Percentiles rank a stretch among this genome's conserved stretches.
These are phyloP conservation scores for Bipolaris cookei DNA, from an alignment of 2,329 filamentous ascomycete genomes.

Conservation along the genomic window DNA sequence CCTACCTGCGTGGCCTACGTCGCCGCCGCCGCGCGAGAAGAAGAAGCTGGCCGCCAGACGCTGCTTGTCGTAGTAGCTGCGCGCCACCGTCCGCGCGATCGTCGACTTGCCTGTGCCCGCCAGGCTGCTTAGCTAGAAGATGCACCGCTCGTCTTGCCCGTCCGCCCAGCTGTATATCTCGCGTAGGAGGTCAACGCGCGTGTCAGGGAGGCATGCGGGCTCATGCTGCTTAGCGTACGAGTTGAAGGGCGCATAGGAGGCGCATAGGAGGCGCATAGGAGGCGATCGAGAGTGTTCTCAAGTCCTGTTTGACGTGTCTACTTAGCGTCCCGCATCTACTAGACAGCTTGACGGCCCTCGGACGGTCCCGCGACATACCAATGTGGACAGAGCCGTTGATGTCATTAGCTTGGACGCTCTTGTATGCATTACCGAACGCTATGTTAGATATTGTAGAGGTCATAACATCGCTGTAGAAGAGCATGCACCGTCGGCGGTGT, in stretches of 20 bases:
- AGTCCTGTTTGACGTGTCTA: slow-evolving; percentile 1
- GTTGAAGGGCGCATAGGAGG: slow-evolving; percentile 28
- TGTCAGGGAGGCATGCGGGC: slow-evolving; percentile 28
- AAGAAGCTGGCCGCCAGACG: too few species aligned
- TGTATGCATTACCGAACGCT: neutral
- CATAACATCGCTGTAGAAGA: neutral
- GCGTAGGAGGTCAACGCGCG: slow-evolving; percentile 30
- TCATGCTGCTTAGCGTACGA: slow-evolving; percentile 28
- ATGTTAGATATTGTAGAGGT: neutral
- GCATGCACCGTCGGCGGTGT: neutral
- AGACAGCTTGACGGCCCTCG: neutral
- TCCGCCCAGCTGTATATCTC: slow-evolving; percentile 34
- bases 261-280: slow-evolving; percentile 7
- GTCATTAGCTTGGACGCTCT: neutral
- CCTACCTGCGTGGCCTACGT: slow-evolving; percentile 14
- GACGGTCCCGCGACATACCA: slow-evolving; percentile 2
- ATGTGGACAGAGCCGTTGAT: neutral
- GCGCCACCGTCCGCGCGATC: slow-evolving; percentile 36
- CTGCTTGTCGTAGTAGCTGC: slow-evolving; percentile 10
- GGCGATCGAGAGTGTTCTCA: neutral
- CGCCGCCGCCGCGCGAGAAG: slow-evolving; percentile 25
- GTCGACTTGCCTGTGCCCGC: slow-evolving; percentile 33
- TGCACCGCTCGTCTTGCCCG: slow-evolving; percentile 15
- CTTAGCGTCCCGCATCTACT: neutral
- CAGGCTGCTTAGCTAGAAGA: slow-evolving; percentile 41